phyloP scores from a whole-genome alignment of 768 basidiomycete genomes.

The Hortiboletus campestris region DNA sequence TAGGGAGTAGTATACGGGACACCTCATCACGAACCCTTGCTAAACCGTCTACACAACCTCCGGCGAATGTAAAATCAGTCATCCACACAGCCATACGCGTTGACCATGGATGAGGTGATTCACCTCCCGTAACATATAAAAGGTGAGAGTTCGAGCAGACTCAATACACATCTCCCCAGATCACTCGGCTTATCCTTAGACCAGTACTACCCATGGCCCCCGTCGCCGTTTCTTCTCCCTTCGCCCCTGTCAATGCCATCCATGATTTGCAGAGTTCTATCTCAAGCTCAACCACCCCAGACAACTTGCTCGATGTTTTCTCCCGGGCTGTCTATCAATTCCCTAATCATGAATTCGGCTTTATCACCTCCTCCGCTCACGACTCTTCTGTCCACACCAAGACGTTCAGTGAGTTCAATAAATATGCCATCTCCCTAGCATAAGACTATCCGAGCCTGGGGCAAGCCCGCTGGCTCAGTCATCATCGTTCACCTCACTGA shows the following conservation, averaged over 20 bases:
- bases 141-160: constrained; percentile 5
- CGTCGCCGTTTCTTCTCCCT: constrained; percentile 8
- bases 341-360: constrained; percentile 25
- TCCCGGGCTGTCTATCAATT: constrained; percentile 21
- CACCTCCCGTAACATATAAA: constrained; percentile 19
- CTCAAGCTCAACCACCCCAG: neutral
- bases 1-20: neutral
- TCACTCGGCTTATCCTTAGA: neutral
- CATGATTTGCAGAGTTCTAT: constrained; percentile 16
- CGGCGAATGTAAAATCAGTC: neutral
- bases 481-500: constrained; percentile 31
- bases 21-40: neutral
- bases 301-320: constrained; percentile 25
- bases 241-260: constrained; percentile 6
- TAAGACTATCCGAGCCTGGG: constrained; percentile 22
- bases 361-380: constrained; percentile 31
- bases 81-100: neutral
- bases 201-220: constrained; percentile 14
- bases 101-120: neutral
- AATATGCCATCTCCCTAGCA: constrained; percentile 17
- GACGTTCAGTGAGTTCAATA: constrained; percentile 21
- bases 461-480: constrained; percentile 25
- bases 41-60: neutral
- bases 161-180: neutral
- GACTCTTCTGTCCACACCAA: constrained; percentile 29